Evolutionary conservation across 2,329 filamentous ascomycete species (phyloP), one percentile per base, ranked within the genome.

Genomic region (Aspergillus sp.): DNA sequence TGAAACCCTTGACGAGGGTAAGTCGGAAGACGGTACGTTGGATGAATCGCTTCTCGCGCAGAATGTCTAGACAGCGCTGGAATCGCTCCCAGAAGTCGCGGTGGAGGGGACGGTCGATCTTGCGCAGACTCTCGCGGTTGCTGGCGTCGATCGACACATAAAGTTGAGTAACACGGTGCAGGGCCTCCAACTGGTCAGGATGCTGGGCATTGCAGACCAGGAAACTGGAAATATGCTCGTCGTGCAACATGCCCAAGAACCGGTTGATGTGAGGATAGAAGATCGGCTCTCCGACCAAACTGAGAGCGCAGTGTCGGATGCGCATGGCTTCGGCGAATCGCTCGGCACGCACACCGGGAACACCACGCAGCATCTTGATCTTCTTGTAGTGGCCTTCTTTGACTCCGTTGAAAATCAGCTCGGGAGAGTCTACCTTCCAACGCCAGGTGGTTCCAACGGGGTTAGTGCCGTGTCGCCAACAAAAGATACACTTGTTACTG

Each of bases 241-340:
- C 72, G 70, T 97, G 91, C 52, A 98, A 76, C 75, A 97, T 80
- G 8, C 72, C 77, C 1, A 94, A 74, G 59, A 97, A 90, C 61
- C 90, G 86, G 67, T 98, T 96, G 75, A 97, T 97, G 61, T 95
- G 84, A 7, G 93, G 93, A 66, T 97, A 97, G 72, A 97, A 97
- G 57, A 96, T 96, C n/a, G 91, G 91, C 67, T 98, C 91, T 54
- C 93, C 91, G 19, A 98, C 93, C 7, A 98, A 76, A 52, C 83
- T 89, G 37, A 98, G 74, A 0, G 93, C 93, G 65, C 91, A 98
- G 68, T 98, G 91, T 1, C 89, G 80, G 57, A 98, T 95, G 34
- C 83, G 79, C 85, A 96, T 89, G 0, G 90, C 91, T 71, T 97
- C 93, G 6, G 85, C 82, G 60, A 95, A 97, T 4, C 93, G 80